Evolutionary conservation across 2,329 filamentous ascomycete genomes (phyloP).

Genomic region (Fusarium falciforme): DNA sequence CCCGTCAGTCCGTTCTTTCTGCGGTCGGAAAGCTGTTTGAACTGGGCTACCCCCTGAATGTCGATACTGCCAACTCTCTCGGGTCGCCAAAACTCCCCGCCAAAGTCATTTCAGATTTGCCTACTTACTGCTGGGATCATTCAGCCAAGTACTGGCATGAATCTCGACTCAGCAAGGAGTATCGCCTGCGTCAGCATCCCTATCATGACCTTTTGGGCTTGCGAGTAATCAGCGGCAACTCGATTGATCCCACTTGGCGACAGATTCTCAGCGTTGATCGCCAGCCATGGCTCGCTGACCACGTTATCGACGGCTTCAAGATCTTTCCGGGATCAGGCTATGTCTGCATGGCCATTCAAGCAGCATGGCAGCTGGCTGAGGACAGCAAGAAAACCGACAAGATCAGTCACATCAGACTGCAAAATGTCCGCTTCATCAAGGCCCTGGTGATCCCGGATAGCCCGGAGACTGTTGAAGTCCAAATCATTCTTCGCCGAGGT

Average conservation of each 20-base stretch:
- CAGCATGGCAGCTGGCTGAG: background rate
- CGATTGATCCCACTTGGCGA: background rate
- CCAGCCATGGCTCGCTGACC: background rate
- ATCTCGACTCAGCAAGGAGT: background rate
- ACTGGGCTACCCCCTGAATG: background rate
- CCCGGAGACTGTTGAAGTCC: background rate
- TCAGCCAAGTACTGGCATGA: background rate
- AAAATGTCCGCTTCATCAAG: background rate
- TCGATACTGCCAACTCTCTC: conserved; percentile 6
- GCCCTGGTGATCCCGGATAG: background rate
- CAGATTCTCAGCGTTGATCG: background rate
- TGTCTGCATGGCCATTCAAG: background rate
- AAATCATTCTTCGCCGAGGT: background rate
- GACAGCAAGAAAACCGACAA: background rate
- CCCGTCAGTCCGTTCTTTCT: background rate
- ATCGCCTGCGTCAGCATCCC: background rate
- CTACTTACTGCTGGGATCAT: conserved; percentile 57
- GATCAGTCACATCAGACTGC: background rate
- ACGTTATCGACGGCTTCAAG: background rate
- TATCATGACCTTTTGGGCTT: background rate
- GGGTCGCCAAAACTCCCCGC: too few species aligned
- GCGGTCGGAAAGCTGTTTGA: conserved; percentile 6
- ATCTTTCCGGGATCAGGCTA: background rate
- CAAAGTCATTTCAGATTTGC: conserved; percentile 40
- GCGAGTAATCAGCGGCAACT: background rate